Evolutionary conservation across 1,139 yeast species (phyloP).

Genomic region (Geotrichum restrictum): DNA sequence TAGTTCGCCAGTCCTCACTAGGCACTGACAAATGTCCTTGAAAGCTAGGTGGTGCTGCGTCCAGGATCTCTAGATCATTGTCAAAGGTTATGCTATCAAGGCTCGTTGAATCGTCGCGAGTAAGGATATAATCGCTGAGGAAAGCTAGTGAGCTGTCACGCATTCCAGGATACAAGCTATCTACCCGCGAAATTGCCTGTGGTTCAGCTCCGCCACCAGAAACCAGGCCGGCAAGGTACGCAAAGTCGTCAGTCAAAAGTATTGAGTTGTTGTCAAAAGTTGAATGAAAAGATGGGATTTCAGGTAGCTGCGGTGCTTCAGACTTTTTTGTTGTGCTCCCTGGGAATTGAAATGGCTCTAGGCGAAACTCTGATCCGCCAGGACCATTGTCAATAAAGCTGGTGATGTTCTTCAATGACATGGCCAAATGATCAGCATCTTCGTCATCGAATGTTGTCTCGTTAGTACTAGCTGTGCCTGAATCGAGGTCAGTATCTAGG

Average conservation of each 20-base stretch:
- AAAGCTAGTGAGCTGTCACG: slow-evolving; percentile 17
- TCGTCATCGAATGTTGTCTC: slow-evolving; percentile 19
- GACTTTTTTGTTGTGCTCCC: background rate
- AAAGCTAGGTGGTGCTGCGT: background rate
- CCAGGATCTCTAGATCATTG: background rate
- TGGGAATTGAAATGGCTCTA: slow-evolving; percentile 2
- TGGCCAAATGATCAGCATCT: slow-evolving; percentile 8
- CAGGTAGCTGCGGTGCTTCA: background rate
- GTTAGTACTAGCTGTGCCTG: slow-evolving; percentile 11
- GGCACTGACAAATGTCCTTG: background rate
- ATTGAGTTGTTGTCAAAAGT: slow-evolving; percentile 8
- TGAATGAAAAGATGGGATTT: background rate
- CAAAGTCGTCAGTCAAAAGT: slow-evolving; percentile 16
- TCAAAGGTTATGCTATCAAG: no score
- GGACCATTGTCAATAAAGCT: background rate
- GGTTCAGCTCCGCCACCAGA: background rate
- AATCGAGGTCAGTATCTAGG: slow-evolving; percentile 9
- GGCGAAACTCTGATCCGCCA: background rate
- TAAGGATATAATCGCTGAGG: slow-evolving; percentile 9
- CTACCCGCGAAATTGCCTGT: background rate
- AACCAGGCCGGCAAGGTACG: slow-evolving; percentile 17
- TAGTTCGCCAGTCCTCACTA: slow-evolving; percentile 6
- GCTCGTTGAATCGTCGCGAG: background rate
- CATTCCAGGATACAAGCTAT: slow-evolving; percentile 8
- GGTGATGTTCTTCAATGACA: slow-evolving; percentile 6